phyloP scores from a whole-genome alignment of 345 rosid genomes.

The Aegle marmelos region DNA sequence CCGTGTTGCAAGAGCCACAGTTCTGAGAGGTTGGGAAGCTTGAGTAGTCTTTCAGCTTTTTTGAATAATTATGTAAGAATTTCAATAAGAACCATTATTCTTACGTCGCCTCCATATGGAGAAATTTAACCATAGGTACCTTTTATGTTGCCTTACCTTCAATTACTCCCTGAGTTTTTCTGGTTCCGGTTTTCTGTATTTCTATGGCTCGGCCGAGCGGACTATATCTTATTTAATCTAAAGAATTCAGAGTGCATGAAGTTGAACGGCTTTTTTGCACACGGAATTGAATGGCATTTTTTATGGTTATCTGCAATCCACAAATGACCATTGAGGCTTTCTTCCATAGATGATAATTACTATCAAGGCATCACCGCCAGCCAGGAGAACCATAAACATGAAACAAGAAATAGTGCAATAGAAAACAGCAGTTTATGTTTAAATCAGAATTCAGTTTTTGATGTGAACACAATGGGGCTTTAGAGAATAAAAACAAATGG shows the following conservation, averaged over 20 bases:
- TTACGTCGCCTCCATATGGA: conserved; percentile 8
- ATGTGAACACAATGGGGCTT: conserved; percentile 5
- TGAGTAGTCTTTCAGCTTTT: conserved; percentile 24
- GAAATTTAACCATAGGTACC: conserved; percentile 5
- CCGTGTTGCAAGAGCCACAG: conserved; percentile 89
- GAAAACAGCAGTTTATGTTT: conserved; percentile 3
- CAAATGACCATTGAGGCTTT: background rate
- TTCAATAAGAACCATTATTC: conserved; percentile 4
- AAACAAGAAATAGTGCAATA: background rate
- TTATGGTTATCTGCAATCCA: background rate
- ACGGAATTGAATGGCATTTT: background rate
- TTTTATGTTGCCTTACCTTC: conserved; percentile 4
- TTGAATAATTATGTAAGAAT: conserved; percentile 19
- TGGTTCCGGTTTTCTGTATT: background rate
- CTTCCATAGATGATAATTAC: background rate
- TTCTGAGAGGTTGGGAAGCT: conserved; percentile 92
- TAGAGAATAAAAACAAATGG: conserved; percentile 10
- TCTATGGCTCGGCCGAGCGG: background rate
- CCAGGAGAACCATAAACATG: background rate
- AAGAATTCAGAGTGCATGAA: background rate
- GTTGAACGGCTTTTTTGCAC: background rate
- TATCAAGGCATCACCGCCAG: too few species aligned
- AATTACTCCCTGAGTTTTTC: background rate
- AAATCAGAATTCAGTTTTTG: conserved; percentile 8
- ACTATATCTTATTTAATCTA: background rate